Evolutionary conservation across 768 basidiomycete genomes (phyloP), one percentile per base, ranked within the genome.

Genomic region (Mycena galericulata): DNA sequence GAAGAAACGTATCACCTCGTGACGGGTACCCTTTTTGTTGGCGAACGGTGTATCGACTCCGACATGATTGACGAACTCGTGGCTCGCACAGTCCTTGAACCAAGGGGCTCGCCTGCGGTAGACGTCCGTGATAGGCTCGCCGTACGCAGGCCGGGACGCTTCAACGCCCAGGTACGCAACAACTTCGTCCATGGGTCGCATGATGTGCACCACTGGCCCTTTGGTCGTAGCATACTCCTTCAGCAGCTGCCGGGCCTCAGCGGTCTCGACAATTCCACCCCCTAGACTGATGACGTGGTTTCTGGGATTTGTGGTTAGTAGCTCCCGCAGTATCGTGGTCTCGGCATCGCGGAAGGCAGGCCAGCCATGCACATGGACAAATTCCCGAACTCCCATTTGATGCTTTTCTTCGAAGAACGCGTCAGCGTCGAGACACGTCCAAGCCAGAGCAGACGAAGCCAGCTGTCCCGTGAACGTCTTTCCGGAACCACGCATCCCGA

Each of bases 401-500:
- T 91, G 84, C 63, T 91, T 86, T 45, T 85, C 81, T 68, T 87
- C 89, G 75, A 99, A 95, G 75, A 87, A 88, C 11, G 80, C 82
- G 73, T 99, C 98, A 41, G 96, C 96, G 72, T 99, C 98, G 73
- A 97, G 79, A 65, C 78, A 85, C 1, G 87, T 83, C 85, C 95
- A 92, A 2, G 87, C 87, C 15, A 98, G 86, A 2, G 90, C 82
- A 10, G 85, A 77, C 0, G 94, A 91, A 18, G 94, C 96, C 34
- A 96, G 82, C 60, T 86, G 82, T 18, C 97, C 95, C 65, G 98
- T 87, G 79, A 90, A 92, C 1, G 94, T 95, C 82, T 99, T 99
- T 32, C 98, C 98, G 1, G 95, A 93, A 14, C 98, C 98, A 20
- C 97, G 93, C 98, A 99, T 99, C 29, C 98, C 96, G 69, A 96